Evolutionary conservation across 371 early-diverging fungal species (phyloP).

Genomic region (Mortierella sp.): DNA sequence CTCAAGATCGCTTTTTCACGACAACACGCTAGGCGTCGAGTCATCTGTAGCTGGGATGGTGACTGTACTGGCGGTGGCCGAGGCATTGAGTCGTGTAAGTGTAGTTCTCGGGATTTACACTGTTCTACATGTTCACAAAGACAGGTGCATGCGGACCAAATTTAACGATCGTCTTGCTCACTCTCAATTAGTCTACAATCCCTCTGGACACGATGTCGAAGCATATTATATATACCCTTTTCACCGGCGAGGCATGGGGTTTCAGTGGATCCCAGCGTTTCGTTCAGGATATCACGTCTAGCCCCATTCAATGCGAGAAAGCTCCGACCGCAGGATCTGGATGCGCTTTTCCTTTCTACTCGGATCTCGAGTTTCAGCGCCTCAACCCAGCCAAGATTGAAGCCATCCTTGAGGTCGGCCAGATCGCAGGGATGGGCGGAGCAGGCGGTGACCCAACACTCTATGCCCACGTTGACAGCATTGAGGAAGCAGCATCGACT

Average conservation of each 20-base stretch:
- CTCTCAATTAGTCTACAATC: conserved; percentile 60
- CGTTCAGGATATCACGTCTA: conserved; percentile 74
- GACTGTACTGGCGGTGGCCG: conserved; percentile 76
- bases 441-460: conserved; percentile 9
- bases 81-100: conserved; percentile 76
- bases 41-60: conserved; percentile 73
- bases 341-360: conserved; percentile 77
- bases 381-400: conserved; percentile 78
- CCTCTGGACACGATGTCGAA: conserved; percentile 64
- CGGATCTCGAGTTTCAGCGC: conserved; percentile 68
- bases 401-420: conserved; percentile 66
- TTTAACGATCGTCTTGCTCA: background rate
- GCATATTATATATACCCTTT: conserved; percentile 80
- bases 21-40: conserved; percentile 68
- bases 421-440: conserved; percentile 53
- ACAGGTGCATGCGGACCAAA: background rate
- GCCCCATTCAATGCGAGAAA: conserved; percentile 72
- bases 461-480: conserved; percentile 40
- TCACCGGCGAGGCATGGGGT: conserved; percentile 83
- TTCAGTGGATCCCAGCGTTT: conserved; percentile 87
- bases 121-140: background rate
- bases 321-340: conserved; percentile 57
- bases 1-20: conserved; percentile 77
- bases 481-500: conserved; percentile 50
- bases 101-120: background rate